Percentiles rank a stretch among this genome's conserved stretches.
Conservation (phyloP, 2,329 filamentous ascomycete species). For the Kalaharituber pfeilii region DNA sequence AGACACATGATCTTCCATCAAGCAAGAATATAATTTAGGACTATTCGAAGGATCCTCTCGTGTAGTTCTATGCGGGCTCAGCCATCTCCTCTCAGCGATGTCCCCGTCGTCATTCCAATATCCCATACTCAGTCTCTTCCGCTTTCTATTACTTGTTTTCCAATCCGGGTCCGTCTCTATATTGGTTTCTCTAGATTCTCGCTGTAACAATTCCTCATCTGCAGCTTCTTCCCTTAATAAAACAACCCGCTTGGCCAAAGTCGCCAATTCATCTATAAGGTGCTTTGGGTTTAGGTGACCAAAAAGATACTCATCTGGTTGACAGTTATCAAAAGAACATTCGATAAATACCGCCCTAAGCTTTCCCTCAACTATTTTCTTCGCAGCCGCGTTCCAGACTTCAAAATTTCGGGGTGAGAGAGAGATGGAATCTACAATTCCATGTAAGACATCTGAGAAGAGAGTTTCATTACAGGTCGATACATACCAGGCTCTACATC, state of each 20-base stretch:
- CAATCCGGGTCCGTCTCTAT: slow-evolving; percentile 30
- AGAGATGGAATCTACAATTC: slow-evolving; percentile 51
- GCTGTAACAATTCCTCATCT: slow-evolving; percentile 18
- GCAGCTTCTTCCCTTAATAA: slow-evolving; percentile 30
- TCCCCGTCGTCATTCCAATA: slow-evolving; percentile 6
- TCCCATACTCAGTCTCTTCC: slow-evolving; percentile 12
- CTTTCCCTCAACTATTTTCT: slow-evolving; percentile 56
- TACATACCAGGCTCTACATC: slow-evolving; percentile 58
- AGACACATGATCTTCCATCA: no score
- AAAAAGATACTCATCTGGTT: slow-evolving; percentile 60
- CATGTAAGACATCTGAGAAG: neutral
- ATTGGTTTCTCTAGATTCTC: slow-evolving; percentile 6
- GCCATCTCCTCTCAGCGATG: slow-evolving; percentile 15
- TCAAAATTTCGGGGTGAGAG: slow-evolving; percentile 60
- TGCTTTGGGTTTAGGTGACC: slow-evolving; percentile 77
- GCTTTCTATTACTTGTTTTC: slow-evolving; percentile 10
- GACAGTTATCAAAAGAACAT: slow-evolving; percentile 76
- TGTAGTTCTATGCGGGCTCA: slow-evolving; percentile 13
- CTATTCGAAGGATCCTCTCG: neutral
- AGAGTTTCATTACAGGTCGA: neutral
- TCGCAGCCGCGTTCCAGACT: slow-evolving; percentile 78
- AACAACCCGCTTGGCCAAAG: slow-evolving; percentile 54
- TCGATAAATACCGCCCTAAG: slow-evolving; percentile 82
- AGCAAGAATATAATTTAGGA: no score
- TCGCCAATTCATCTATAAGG: slow-evolving; percentile 58